Base-by-base conservation (phyloP, 2,329 filamentous ascomycete species). In the Pseudogymnoascus sp. region DNA sequence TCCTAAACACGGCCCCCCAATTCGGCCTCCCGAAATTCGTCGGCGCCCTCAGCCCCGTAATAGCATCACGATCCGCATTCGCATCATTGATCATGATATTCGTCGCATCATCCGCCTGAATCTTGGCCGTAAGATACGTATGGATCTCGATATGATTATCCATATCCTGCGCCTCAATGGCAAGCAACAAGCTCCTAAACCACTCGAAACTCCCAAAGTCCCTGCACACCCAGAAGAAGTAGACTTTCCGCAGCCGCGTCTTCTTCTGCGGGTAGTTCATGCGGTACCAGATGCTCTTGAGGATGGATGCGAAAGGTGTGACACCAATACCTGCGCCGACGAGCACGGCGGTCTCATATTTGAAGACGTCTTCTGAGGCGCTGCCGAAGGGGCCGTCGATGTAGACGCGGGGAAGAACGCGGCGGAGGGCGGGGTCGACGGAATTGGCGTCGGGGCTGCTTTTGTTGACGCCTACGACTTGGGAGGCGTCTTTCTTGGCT, bases 31-130 rank as follows among this genome's bases (percentile, higher is more conserved):
- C 91, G 73, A 95, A 92, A 78, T 92, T 95, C 46, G 90, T 95
- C 18, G 90, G 90, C 62, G 89, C 88, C 59, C 89, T 83, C 31
- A 95, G 82, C 62, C 91, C 90, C 0, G 90, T 95, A 73, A 95
- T 93, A 70, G 90, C 86, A 74, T 95, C 90, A 75, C 89, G 89
- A 73, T 93, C 89, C 68, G 89, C 88, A 72, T 92, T 90, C 73
- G 88, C 89, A 70, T 93, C 89, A 78, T 93, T 93, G 81, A 93
- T 92, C 89, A 93, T 93, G 78, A 95, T 93, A 78, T 95, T 93
- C 53, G 89, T 92, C 60, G 90, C 90, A 72, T 93, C 90, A 74
- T 93, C 89, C 25, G 85, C 84, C 79, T 92, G 91, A 78, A 93
- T 92, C 80, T 89, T 91, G 71, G 90, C 90, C 2, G 90, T 95